A percentile compares a stretch with the other conserved stretches of the same genome.
Evolutionary conservation across 257 asterid genomes (phyloP).

Genomic region (Fraxinus quadrangulata): DNA sequence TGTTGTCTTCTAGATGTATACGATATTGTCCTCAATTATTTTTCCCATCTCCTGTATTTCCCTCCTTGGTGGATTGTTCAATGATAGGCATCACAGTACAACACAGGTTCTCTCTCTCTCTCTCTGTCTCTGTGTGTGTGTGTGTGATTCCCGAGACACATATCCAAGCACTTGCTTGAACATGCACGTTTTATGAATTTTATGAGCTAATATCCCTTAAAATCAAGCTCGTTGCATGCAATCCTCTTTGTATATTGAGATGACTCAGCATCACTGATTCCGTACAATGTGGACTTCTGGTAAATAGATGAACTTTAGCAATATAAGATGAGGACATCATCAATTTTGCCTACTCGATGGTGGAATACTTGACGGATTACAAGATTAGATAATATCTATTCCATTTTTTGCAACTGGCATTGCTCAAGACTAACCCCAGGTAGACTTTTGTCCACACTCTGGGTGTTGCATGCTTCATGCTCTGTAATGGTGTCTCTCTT

Average conservation of each 20-base stretch:
- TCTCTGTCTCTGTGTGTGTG: slow-evolving; percentile 7
- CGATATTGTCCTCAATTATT: slow-evolving; percentile 96
- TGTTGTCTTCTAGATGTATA: slow-evolving; percentile 95
- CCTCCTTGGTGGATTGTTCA: slow-evolving; percentile 87
- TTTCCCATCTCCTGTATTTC: slow-evolving; percentile 77
- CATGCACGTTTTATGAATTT: neutral
- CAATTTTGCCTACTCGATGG: neutral
- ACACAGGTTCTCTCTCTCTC: slow-evolving; percentile 69
- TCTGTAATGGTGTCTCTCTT: neutral
- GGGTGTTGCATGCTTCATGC: neutral
- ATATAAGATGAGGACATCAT: neutral
- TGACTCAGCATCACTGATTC: neutral
- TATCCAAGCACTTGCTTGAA: neutral
- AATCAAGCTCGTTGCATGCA: neutral
- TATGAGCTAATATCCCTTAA: neutral
- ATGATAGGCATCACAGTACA: slow-evolving; percentile 91
- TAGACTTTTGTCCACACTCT: neutral
- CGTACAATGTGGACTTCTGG: neutral
- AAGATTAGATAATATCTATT: slow-evolving; percentile 1
- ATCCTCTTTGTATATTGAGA: neutral
- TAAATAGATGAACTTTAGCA: neutral
- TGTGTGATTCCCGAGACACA: neutral
- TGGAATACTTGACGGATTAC: neutral
- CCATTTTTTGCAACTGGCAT: neutral
- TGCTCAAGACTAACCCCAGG: neutral